These are phyloP conservation scores for Colletotrichum sp. DNA, from an alignment of 2,329 filamentous ascomycete species.

Conservation along the genomic window DNA sequence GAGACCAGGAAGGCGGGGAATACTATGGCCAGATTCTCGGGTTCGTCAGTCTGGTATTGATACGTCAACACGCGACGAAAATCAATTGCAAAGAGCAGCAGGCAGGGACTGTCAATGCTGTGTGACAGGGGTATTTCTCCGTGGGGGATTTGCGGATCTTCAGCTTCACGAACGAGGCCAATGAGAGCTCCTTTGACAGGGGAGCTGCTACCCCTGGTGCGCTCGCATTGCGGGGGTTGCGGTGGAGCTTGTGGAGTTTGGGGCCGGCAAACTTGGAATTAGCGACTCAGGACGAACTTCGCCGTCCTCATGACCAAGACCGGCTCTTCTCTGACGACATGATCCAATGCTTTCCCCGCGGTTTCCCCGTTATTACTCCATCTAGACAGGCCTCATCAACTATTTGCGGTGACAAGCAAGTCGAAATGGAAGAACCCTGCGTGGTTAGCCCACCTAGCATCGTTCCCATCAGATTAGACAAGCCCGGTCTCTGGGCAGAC, in stretches of 20 bases:
- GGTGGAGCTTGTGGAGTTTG: not conserved
- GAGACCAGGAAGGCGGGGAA: not conserved
- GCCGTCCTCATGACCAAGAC: not conserved
- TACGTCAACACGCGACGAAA: not conserved
- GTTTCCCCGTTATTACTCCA: not conserved
- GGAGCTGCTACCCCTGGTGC: not conserved
- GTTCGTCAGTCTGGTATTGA: not conserved
- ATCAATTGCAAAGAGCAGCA: not conserved
- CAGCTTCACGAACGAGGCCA: not conserved
- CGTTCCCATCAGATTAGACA: not conserved
- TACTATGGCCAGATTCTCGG: not conserved
- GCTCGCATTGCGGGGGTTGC: not conserved
- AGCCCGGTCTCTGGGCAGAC: not conserved
- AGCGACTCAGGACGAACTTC: not conserved
- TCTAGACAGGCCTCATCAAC: not conserved
- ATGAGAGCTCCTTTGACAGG: not conserved
- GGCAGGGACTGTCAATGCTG: not conserved
- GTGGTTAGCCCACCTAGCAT: not conserved
- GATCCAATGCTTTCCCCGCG: not conserved
- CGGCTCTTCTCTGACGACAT: not conserved
- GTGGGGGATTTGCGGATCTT: not conserved
- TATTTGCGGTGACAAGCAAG: not conserved
- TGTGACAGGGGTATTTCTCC: not conserved
- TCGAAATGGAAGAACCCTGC: not conserved
- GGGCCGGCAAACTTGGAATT: not conserved